Evolutionary conservation across 192 early-diverging fungal species (phyloP).

Genomic region (Backusella westeae): DNA sequence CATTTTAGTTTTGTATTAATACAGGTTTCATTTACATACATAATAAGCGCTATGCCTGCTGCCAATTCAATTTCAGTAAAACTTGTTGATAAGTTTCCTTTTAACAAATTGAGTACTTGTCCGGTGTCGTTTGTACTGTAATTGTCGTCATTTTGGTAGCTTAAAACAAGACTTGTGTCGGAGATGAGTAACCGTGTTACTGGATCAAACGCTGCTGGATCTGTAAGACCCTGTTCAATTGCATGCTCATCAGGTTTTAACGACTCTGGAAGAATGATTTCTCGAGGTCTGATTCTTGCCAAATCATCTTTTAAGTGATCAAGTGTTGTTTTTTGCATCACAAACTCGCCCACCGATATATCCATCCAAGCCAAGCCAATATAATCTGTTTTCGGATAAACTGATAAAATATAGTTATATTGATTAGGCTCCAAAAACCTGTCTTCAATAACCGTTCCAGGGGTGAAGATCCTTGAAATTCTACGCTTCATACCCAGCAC

Average conservation of each 20-base stretch:
- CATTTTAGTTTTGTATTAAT: slow-evolving; percentile 59
- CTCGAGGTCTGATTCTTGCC: slow-evolving; percentile 80
- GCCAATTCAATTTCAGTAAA: slow-evolving; percentile 10
- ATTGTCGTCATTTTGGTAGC: slow-evolving; percentile 14
- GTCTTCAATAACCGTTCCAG: slow-evolving; percentile 84
- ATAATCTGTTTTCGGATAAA: slow-evolving; percentile 35
- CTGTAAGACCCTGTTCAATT: slow-evolving; percentile 14
- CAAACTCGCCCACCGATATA: slow-evolving; percentile 88
- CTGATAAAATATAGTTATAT: slow-evolving; percentile 76
- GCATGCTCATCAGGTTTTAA: slow-evolving; percentile 8
- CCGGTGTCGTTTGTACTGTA: neutral
- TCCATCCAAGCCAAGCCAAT: slow-evolving; percentile 89
- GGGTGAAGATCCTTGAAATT: slow-evolving; percentile 80
- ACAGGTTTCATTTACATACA: slow-evolving; percentile 75
- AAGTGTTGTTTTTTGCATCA: slow-evolving; percentile 54
- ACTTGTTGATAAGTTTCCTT: neutral
- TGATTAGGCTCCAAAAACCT: slow-evolving; percentile 59
- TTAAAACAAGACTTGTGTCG: slow-evolving; percentile 12
- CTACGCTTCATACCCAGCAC: slow-evolving; percentile 56
- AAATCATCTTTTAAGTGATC: slow-evolving; percentile 62
- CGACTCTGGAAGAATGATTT: slow-evolving; percentile 63
- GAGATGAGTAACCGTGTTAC: slow-evolving; percentile 1
- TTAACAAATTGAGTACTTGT: neutral
- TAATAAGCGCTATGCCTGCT: slow-evolving; percentile 56
- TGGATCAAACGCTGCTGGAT: slow-evolving; percentile 25